phyloP scores from a whole-genome alignment of 371 early-diverging fungal genomes.

The Encephalitozoon romaleae region DNA sequence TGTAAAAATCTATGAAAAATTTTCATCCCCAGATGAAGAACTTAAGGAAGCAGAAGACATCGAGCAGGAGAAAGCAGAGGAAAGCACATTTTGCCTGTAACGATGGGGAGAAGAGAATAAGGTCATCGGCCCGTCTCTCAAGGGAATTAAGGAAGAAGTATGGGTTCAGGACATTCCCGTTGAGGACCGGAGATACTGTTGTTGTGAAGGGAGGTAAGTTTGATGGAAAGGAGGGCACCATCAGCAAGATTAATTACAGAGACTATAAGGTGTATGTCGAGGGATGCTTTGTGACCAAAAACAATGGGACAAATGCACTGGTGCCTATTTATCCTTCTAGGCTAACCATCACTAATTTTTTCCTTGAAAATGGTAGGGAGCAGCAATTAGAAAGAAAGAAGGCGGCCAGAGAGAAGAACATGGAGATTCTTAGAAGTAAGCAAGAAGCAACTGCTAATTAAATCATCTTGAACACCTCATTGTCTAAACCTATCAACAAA shows the following conservation, averaged over 20 bases:
- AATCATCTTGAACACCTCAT: background rate
- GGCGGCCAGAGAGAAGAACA: slow-evolving; percentile 1
- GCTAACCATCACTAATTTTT: slow-evolving; percentile 53
- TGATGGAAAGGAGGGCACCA: slow-evolving; percentile 53
- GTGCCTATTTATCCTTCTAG: slow-evolving; percentile 57
- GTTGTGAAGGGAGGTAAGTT: slow-evolving; percentile 51
- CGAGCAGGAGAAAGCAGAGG: slow-evolving; percentile 58
- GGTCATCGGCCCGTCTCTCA: slow-evolving; percentile 53
- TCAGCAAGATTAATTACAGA: slow-evolving; percentile 48
- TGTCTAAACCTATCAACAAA: background rate
- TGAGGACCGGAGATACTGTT: slow-evolving; percentile 56
- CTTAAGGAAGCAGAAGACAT: slow-evolving; percentile 61
- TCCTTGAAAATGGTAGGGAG: slow-evolving; percentile 52
- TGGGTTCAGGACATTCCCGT: slow-evolving; percentile 54
- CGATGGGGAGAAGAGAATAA: slow-evolving; percentile 45
- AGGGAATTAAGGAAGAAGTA: slow-evolving; percentile 54
- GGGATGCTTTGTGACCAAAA: slow-evolving; percentile 49
- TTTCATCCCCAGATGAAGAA: slow-evolving; percentile 61
- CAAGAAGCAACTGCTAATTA: background rate
- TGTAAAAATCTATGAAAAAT: slow-evolving; percentile 10
- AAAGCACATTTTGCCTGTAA: slow-evolving; percentile 57
- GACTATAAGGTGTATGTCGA: slow-evolving; percentile 55
- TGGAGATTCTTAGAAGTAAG: slow-evolving; percentile 17
- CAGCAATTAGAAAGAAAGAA: slow-evolving; percentile 49
- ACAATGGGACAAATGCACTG: slow-evolving; percentile 42